A percentile compares a stretch with the other conserved stretches of the same genome.
Evolutionary conservation across 371 early-diverging fungal species (phyloP).

Genomic region (Funneliformis caledonium): DNA sequence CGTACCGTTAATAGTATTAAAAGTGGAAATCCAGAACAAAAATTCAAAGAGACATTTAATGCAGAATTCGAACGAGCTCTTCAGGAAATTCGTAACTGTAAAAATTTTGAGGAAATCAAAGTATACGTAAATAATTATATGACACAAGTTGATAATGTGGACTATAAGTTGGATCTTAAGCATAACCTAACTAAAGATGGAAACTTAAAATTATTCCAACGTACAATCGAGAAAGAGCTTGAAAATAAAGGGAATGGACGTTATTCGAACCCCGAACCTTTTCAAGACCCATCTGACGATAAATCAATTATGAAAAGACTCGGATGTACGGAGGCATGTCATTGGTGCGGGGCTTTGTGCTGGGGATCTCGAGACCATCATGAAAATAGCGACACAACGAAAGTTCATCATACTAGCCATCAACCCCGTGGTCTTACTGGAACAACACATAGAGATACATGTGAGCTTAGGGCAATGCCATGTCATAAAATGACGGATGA

Average conservation of each 20-base stretch:
- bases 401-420: conserved; percentile 36
- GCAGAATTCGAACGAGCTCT: background rate
- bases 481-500: conserved; percentile 3
- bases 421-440: conserved; percentile 29
- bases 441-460: background rate
- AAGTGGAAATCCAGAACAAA: background rate
- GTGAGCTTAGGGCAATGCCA: background rate
- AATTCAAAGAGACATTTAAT: conserved; percentile 28
- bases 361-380: conserved; percentile 35
- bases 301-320: conserved; percentile 27
- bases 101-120: conserved; percentile 24
- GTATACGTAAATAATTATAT: conserved; percentile 31
- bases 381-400: conserved; percentile 1
- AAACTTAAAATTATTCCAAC: background rate
- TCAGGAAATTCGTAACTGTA: conserved; percentile 14
- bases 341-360: conserved; percentile 38
- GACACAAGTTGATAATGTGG: conserved; percentile 15
- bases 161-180: conserved; percentile 10
- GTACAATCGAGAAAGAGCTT: background rate
- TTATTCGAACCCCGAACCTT: background rate
- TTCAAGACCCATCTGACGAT: conserved; percentile 25
- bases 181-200: background rate
- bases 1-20: background rate
- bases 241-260: background rate
- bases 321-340: conserved; percentile 33